Evolutionary conservation across 75 land plant species (phyloP), one percentile per base, ranked within the genome.

Genomic region (Isoetes taiwanensis): DNA sequence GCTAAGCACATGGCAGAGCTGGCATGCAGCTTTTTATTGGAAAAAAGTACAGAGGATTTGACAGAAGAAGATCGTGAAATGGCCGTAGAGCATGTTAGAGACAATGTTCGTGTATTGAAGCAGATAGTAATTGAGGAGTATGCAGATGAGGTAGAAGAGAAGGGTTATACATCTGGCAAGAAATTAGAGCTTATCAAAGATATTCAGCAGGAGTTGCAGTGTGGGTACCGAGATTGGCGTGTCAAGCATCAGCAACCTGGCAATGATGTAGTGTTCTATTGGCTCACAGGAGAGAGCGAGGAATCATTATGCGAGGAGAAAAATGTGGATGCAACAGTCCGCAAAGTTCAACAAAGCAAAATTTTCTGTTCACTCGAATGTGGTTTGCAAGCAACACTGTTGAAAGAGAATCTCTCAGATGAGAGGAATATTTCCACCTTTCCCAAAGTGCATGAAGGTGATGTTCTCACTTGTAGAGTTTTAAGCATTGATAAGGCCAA

Each of bases 381-480:
- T 6, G 50, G 50, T 5, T 23, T 46, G 6, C 5, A 6, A 46
- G 50, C 25, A 46, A 6, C n/a, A 6, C 16, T 46, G 8, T 19
- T 16, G 50, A 46, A 8, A 23, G 50, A 46, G 50, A 14, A 37
- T 14, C 14, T 37, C 11, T 37, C 38, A 37, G 88, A 86, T 73
- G 78, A 79, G 41, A 34, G 72, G 64, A 63, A 65, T 50, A 41
- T 58, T 35, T 82, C 77, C 14, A 63, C 74, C 24, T 38, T 62
- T 58, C 80, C 83, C 14, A 70, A 54, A 56, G 50, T 87, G 17
- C 48, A 59, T 34, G 89, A 80, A 67, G 97, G 95, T 19, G 78
- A 66, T 43, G 81, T 81, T 28, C 68, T 91, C 23, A 86, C 89
- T 0, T 83, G 89, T 64, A 72, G 80, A 50, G 72, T 91, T 14